Percentiles rank a stretch among this genome's conserved stretches.
Conservation (phyloP, 164 flowering plant species). For the Warburgia ugandensis region DNA sequence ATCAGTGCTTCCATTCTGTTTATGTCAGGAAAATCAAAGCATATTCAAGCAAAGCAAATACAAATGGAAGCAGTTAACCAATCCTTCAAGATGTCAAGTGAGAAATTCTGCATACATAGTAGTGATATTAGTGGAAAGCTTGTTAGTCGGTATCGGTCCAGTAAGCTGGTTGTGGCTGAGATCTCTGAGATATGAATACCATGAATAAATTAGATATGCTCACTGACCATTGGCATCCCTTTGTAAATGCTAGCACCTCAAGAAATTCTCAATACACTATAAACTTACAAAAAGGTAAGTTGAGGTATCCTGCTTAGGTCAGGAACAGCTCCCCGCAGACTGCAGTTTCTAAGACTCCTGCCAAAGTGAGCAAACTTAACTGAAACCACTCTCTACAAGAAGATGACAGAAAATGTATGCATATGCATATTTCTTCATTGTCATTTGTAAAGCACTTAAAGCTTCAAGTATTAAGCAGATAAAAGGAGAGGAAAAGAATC, state of each 20-base stretch:
- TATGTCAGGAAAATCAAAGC: not conserved
- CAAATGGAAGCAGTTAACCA: not conserved
- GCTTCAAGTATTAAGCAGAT: no score
- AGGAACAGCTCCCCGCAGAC: constrained; percentile 68
- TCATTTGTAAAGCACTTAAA: no score
- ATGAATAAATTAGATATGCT: not conserved
- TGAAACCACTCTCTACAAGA: not conserved
- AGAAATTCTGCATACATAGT: constrained; percentile 53
- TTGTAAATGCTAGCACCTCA: not conserved
- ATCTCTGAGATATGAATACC: constrained; percentile 45
- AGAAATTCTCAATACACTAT: constrained; percentile 1
- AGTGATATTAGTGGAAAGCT: constrained; percentile 53
- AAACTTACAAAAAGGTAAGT: constrained; percentile 64
- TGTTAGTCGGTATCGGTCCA: constrained; percentile 55
- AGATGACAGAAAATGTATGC: no score
- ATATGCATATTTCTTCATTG: no score
- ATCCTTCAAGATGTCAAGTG: not conserved
- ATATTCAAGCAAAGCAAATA: constrained; percentile 1
- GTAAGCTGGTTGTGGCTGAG: constrained; percentile 64
- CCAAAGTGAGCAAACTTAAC: no score
- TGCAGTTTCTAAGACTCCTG: constrained; percentile 91
- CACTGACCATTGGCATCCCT: not conserved
- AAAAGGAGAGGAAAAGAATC: no score
- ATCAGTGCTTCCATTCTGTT: not conserved
- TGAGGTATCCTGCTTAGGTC: constrained; percentile 51